phyloP scores from a whole-genome alignment of 1,284 basidiomycete species.

The Agroathelia rolfsii region DNA sequence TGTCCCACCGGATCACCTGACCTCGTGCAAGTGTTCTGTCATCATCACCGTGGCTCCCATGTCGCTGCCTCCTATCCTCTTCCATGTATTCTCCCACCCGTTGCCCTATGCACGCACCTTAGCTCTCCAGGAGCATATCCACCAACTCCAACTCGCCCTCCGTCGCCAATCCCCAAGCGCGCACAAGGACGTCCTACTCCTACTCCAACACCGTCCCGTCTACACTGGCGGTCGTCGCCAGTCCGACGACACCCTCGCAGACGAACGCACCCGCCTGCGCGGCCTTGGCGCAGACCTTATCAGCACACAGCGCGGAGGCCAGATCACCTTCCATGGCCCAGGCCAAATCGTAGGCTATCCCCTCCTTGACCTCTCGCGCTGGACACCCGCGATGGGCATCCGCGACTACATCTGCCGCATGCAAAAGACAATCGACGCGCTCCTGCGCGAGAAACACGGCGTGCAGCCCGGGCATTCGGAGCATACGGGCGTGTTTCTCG shows the following conservation, averaged over 20 bases:
- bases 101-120: slow-evolving; percentile 66
- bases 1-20: too few species aligned
- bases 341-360: slow-evolving; percentile 97
- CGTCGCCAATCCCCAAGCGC: slow-evolving; percentile 27
- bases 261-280: slow-evolving; percentile 60
- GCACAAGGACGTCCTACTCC: slow-evolving; percentile 59
- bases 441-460: slow-evolving; percentile 48
- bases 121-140: slow-evolving; percentile 60
- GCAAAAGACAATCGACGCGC: slow-evolving; percentile 50
- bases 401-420: slow-evolving; percentile 68
- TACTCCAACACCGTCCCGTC: slow-evolving; percentile 84
- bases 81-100: slow-evolving; percentile 66
- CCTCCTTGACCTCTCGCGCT: slow-evolving; percentile 70
- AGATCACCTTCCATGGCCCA: slow-evolving; percentile 96
- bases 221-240: slow-evolving; percentile 91
- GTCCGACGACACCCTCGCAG: slow-evolving; percentile 46
- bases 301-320: slow-evolving; percentile 78
- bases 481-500: slow-evolving; percentile 73
- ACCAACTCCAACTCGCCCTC: slow-evolving; percentile 48
- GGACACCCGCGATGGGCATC: slow-evolving; percentile 45
- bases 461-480: slow-evolving; percentile 45
- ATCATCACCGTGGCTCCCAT: slow-evolving; percentile 23
- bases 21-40: slow-evolving; percentile 1
- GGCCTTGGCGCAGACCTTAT: slow-evolving; percentile 83
- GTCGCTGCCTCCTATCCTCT: slow-evolving; percentile 58